Evolutionary conservation across 73 alveolate species (phyloP).

Genomic region (Paramecium bursaria): DNA sequence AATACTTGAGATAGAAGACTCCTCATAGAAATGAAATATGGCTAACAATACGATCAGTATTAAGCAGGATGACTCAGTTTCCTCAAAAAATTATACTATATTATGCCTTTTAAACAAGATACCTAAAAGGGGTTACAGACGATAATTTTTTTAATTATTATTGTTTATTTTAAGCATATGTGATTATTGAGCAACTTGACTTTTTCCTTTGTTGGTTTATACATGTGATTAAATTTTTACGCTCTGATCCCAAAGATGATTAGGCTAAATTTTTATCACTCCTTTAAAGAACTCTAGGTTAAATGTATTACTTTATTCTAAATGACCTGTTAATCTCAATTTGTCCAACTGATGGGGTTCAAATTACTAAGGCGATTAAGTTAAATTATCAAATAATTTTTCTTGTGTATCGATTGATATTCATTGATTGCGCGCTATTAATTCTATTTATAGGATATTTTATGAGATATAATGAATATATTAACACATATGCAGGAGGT

Average conservation of each 20-base stretch:
- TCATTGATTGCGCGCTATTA: not conserved
- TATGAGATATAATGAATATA: not conserved
- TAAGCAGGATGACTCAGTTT: not conserved
- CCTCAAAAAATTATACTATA: slow-evolving; percentile 4
- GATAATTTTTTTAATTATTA: not conserved
- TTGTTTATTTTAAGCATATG: not conserved
- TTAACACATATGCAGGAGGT: no score
- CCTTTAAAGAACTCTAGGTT: not conserved
- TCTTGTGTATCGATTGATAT: not conserved
- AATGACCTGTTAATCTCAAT: slow-evolving; percentile 1
- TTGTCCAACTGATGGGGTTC: slow-evolving; percentile 29
- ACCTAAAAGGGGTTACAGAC: not conserved
- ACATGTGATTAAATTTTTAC: slow-evolving; percentile 1
- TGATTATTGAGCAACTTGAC: not conserved
- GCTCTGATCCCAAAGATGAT: not conserved
- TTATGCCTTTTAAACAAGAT: not conserved
- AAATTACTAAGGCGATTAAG: slow-evolving; percentile 19
- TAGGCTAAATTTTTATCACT: slow-evolving; percentile 38
- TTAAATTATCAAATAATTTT: slow-evolving; percentile 3
- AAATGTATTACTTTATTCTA: not conserved
- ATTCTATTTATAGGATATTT: not conserved
- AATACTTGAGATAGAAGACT: not conserved
- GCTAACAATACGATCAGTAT: not conserved
- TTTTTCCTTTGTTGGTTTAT: not conserved
- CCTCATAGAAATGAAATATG: slow-evolving; percentile 24